phyloP scores from a whole-genome alignment of 2,329 filamentous ascomycete genomes.

The Penicillium psychrosexuale region DNA sequence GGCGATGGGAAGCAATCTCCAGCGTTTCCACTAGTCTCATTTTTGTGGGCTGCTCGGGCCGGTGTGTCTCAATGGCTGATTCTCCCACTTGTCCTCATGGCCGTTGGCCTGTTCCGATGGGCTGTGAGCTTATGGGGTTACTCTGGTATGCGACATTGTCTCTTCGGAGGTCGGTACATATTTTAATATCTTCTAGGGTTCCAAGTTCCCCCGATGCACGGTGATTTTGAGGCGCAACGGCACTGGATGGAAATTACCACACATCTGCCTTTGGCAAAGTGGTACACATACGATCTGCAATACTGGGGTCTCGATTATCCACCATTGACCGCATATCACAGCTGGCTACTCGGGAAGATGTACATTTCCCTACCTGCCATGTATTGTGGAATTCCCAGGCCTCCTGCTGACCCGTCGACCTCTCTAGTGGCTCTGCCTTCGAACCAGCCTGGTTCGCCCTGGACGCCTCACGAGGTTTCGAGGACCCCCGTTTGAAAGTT shows the following conservation, averaged over 20 bases:
- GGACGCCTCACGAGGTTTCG: slow-evolving; percentile 73
- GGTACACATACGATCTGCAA: slow-evolving; percentile 95
- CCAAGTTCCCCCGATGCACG: slow-evolving; percentile 81
- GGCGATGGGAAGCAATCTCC: slow-evolving; percentile 54
- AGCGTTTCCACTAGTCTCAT: slow-evolving; percentile 86
- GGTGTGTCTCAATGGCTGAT: slow-evolving; percentile 87
- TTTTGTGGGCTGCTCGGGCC: slow-evolving; percentile 86
- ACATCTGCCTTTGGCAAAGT: slow-evolving; percentile 83
- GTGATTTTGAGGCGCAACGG: slow-evolving; percentile 95
- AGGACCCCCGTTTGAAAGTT: slow-evolving; percentile 77
- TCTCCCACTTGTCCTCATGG: slow-evolving; percentile 83
- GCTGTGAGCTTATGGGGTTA: slow-evolving; percentile 90
- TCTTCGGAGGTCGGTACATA: neutral
- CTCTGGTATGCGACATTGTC: slow-evolving; percentile 62
- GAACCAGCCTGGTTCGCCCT: slow-evolving; percentile 85
- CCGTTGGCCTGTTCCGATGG: slow-evolving; percentile 89
- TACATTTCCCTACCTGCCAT: slow-evolving; percentile 38
- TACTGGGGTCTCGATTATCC: slow-evolving; percentile 99
- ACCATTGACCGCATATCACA: slow-evolving; percentile 95
- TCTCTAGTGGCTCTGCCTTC: slow-evolving; percentile 64
- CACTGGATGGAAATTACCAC: slow-evolving; percentile 99
- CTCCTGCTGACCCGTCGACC: slow-evolving; percentile 13
- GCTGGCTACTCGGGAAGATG: slow-evolving; percentile 88
- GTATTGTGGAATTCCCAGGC: neutral
- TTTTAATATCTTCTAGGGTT: slow-evolving; percentile 55